Evolutionary conservation across 2,329 filamentous ascomycete species (phyloP).

Genomic region (Diplocarpon mali): DNA sequence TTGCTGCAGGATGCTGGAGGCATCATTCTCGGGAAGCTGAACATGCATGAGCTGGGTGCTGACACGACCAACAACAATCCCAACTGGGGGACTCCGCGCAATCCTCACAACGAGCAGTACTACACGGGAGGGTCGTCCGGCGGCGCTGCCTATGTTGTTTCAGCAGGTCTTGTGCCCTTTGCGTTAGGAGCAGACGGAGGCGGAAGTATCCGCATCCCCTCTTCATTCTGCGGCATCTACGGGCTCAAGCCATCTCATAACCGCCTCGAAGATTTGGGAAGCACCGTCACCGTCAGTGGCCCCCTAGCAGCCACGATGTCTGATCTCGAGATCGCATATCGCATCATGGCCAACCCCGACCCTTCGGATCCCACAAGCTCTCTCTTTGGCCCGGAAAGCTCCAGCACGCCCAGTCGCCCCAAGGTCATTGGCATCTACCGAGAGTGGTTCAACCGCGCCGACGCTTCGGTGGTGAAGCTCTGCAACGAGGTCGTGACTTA

Average conservation of each 20-base stretch:
- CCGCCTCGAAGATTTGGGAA: constrained; percentile 47
- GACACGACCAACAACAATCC: constrained; percentile 78
- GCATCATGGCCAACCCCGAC: constrained; percentile 63
- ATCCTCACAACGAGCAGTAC: constrained; percentile 62
- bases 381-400: constrained; percentile 48
- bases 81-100: constrained; percentile 71
- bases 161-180: constrained; percentile 45
- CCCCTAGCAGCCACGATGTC: constrained; percentile 66
- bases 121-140: constrained; percentile 85
- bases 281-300: constrained; percentile 51
- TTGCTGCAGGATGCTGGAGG: constrained; percentile 61
- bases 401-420: constrained; percentile 29
- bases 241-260: constrained; percentile 72
- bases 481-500: constrained; percentile 53
- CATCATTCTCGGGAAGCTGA: constrained; percentile 66
- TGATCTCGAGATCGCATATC: constrained; percentile 75
- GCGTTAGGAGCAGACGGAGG: constrained; percentile 85
- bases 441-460: constrained; percentile 59
- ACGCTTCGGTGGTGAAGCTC: constrained; percentile 47
- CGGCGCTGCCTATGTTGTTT: constrained; percentile 79
- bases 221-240: constrained; percentile 40
- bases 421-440: constrained; percentile 62
- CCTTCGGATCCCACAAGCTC: constrained; percentile 47
- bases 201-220: constrained; percentile 43
- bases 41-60: constrained; percentile 74